Evolutionary conservation across 2,329 filamentous ascomycete species (phyloP).

Genomic region (Aspergillus uvarum): DNA sequence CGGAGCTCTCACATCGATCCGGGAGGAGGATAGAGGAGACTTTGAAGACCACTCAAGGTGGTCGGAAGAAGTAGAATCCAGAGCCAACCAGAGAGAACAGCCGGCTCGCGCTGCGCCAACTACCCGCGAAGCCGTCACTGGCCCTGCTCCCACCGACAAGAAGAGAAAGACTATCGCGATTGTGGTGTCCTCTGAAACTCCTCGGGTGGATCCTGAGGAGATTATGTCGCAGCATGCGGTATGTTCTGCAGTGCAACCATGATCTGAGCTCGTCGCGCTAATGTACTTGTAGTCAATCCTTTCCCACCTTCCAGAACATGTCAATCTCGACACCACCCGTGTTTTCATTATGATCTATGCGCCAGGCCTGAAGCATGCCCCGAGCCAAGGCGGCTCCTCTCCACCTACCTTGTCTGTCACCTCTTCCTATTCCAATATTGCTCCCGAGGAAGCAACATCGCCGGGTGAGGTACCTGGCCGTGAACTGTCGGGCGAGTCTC

Average conservation of each 20-base stretch:
- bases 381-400: slow-evolving; percentile 41
- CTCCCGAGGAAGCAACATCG: slow-evolving; percentile 61
- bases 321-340: slow-evolving; percentile 70
- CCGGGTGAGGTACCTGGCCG: slow-evolving; percentile 48
- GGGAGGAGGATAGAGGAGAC: slow-evolving; percentile 76
- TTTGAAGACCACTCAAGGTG: slow-evolving; percentile 86
- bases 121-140: slow-evolving; percentile 36
- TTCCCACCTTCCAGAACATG: slow-evolving; percentile 78
- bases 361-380: slow-evolving; percentile 69
- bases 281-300: slow-evolving; percentile 66
- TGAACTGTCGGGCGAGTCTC: slow-evolving; percentile 45
- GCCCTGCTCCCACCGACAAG: slow-evolving; percentile 36
- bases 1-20: slow-evolving; percentile 76
- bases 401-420: slow-evolving; percentile 63
- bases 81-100: slow-evolving; percentile 44
- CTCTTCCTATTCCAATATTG: slow-evolving; percentile 89
- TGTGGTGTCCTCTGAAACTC: slow-evolving; percentile 77
- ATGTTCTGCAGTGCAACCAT: slow-evolving; percentile 42
- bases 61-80: slow-evolving; percentile 82
- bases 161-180: slow-evolving; percentile 79
- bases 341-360: slow-evolving; percentile 89
- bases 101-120: slow-evolving; percentile 22
- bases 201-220: slow-evolving; percentile 56
- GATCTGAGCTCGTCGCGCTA: slow-evolving; percentile 8
- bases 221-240: slow-evolving; percentile 77